Evolutionary conservation across 352 stramenopile genomes (phyloP), one percentile per base, ranked within the genome.

Genomic region (Globisporangium cystogenes): DNA sequence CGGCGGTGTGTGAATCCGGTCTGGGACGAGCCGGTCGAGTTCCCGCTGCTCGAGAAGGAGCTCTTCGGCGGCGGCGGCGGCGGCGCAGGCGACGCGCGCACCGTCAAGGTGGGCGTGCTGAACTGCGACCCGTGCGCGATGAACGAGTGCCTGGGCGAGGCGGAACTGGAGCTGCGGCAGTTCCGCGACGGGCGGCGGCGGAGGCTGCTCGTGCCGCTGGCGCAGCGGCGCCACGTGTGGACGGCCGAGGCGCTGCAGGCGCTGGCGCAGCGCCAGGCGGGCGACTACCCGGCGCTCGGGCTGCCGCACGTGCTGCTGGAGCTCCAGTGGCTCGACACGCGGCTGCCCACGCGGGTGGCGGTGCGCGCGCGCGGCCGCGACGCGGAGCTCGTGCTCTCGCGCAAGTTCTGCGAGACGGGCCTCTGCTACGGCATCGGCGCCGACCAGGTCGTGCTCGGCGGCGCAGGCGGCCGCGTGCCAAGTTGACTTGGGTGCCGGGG

Each of bases 321-420:
- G 59, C 47, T 86, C 40, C 74, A 86, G 55, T 82, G 72, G 72
- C 74, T 86, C 57, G 74, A 86, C 62, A 82, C 74, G 40, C 74
- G 70, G 16, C 59, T 86, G 59, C 74, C 72, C 12, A 77, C 74
- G 4, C 60, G 63, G 51, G 74, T 86, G 11, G 60, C 56, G 7
- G 74, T 85, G 46, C 67, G 60, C 36, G 54, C 75, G 45, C 60
- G 67, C 27, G 61, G 62, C 8, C 57, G 70, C 24, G 50, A 29
- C 33, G 15, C 51, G 8, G 59, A 60, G 31, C 58, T 69, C 40
- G 60, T 65, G 41, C 55, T 72, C 23, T 67, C 63, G 41, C 68
- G 68, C 54, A 71, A 70, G 55, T 70, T 68, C 42, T 76, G 68
- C 42, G 68, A 76, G 49, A 76, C 60, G 12, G 55, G 59, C 4